Conservation (phyloP, 768 basidiomycete genomes). For the Lentinus tigrinus region DNA sequence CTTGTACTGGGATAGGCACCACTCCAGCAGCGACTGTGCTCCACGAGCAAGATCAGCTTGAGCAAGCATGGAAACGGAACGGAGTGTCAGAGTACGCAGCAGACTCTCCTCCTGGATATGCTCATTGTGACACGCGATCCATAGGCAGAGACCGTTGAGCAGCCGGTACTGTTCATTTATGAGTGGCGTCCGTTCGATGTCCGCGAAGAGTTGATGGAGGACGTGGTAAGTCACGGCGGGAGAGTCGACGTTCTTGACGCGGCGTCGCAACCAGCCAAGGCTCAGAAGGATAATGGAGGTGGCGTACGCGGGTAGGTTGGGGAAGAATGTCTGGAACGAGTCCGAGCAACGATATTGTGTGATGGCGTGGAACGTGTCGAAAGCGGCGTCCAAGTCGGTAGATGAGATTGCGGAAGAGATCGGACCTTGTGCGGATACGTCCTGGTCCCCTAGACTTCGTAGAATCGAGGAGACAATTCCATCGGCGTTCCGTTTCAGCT, state of each 20-base stretch:
- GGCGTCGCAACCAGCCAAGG: slow-evolving; percentile 56
- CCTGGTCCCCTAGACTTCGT: slow-evolving; percentile 65
- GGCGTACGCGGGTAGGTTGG: slow-evolving; percentile 63
- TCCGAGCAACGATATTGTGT: slow-evolving; percentile 49
- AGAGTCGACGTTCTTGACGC: slow-evolving; percentile 40
- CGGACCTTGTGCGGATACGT: slow-evolving; percentile 49
- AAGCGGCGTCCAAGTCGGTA: slow-evolving; percentile 34
- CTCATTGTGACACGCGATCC: slow-evolving; percentile 60
- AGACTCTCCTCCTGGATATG: slow-evolving; percentile 59
- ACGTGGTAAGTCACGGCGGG: slow-evolving; percentile 76
- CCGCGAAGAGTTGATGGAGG: slow-evolving; percentile 68
- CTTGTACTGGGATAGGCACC: slow-evolving; percentile 63
- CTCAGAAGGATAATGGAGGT: slow-evolving; percentile 51
- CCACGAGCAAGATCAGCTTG: slow-evolving; percentile 66
- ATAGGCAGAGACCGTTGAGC: slow-evolving; percentile 69
- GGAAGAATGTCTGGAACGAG: slow-evolving; percentile 53
- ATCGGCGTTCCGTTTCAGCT: slow-evolving; percentile 48
- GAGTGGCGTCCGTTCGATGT: slow-evolving; percentile 63
- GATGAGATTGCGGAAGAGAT: slow-evolving; percentile 47
- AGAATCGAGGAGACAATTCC: slow-evolving; percentile 58
- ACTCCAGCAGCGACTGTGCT: slow-evolving; percentile 77
- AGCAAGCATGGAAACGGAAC: slow-evolving; percentile 60
- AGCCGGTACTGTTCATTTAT: slow-evolving; percentile 83
- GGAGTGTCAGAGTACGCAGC: slow-evolving; percentile 67
- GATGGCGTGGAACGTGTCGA: slow-evolving; percentile 48